A percentile compares a stretch with the other conserved stretches of the same genome.
Evolutionary conservation across 2,329 filamentous ascomycete species (phyloP).

Genomic region (Remersonia thermophila): DNA sequence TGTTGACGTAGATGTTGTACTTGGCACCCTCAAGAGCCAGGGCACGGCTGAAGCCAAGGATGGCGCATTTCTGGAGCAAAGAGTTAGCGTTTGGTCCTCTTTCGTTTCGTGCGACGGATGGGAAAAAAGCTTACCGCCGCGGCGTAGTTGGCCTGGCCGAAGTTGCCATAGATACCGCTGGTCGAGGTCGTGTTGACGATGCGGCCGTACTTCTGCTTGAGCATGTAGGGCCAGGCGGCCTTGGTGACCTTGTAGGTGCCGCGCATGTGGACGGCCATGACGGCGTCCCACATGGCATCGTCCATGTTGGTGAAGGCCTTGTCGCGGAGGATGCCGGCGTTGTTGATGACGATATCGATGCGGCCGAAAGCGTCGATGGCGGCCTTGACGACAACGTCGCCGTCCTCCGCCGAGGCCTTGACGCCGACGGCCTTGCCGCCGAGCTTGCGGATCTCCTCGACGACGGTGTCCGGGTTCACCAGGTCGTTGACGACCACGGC

Average conservation of each 20-base stretch:
- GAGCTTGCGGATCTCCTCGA: constrained; percentile 79
- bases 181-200: constrained; percentile 95
- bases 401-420: constrained; percentile 88
- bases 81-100: constrained; percentile 16
- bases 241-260: constrained; percentile 96
- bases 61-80: constrained; percentile 66
- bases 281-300: constrained; percentile 82
- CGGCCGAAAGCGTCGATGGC: constrained; percentile 90
- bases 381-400: constrained; percentile 78
- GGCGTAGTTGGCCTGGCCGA: constrained; percentile 95
- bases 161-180: constrained; percentile 97
- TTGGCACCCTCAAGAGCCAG: constrained; percentile 87
- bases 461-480: constrained; percentile 79
- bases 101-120: too few species aligned
- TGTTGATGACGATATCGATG: constrained; percentile 93
- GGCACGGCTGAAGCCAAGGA: constrained; percentile 87
- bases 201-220: constrained; percentile 97
- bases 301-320: constrained; percentile 98
- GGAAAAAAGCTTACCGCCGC: constrained; percentile 53
- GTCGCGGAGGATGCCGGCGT: constrained; percentile 92
- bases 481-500: constrained; percentile 92
- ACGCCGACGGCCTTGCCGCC: constrained; percentile 86
- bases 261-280: constrained; percentile 82
- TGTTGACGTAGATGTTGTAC: constrained; percentile 98
- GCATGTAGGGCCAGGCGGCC: constrained; percentile 93